These are phyloP conservation scores for Diaporthe velutina DNA, from an alignment of 2,329 filamentous ascomycete species.

Conservation along the genomic window DNA sequence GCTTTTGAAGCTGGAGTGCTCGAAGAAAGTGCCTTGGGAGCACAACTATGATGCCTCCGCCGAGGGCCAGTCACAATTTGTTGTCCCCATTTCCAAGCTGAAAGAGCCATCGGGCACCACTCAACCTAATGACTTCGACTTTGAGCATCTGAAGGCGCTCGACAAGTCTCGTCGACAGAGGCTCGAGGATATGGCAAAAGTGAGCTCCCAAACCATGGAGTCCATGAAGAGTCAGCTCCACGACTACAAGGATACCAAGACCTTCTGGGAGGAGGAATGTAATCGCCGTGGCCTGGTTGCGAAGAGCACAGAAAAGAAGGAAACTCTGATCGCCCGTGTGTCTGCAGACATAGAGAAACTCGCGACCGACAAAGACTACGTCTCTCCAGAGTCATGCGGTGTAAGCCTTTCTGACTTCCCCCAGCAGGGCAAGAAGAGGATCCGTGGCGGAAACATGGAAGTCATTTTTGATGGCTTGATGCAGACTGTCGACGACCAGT, in stretches of 20 bases:
- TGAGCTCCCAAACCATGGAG: background rate
- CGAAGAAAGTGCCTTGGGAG: conserved; percentile 36
- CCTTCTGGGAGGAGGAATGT: conserved; percentile 37
- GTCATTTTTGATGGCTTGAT: conserved; percentile 37
- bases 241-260: conserved; percentile 20
- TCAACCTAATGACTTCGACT: background rate
- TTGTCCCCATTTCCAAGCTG: conserved; percentile 33
- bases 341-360: conserved; percentile 4
- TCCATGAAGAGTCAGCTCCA: background rate
- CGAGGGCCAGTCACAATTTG: background rate
- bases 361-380: conserved; percentile 35
- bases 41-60: background rate
- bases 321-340: conserved; percentile 20
- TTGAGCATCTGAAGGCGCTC: background rate
- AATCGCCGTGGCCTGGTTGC: conserved; percentile 29
- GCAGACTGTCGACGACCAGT: conserved; percentile 29
- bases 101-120: background rate
- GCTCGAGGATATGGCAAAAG: background rate
- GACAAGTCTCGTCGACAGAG: background rate
- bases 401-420: conserved; percentile 14
- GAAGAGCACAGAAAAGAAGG: conserved; percentile 18
- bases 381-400: conserved; percentile 34
- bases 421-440: conserved; percentile 24
- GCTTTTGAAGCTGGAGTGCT: conserved; percentile 34
- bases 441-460: conserved; percentile 38